Base-by-base conservation (phyloP, 345 rosid genomes). In the Toxicodendron radicans region DNA sequence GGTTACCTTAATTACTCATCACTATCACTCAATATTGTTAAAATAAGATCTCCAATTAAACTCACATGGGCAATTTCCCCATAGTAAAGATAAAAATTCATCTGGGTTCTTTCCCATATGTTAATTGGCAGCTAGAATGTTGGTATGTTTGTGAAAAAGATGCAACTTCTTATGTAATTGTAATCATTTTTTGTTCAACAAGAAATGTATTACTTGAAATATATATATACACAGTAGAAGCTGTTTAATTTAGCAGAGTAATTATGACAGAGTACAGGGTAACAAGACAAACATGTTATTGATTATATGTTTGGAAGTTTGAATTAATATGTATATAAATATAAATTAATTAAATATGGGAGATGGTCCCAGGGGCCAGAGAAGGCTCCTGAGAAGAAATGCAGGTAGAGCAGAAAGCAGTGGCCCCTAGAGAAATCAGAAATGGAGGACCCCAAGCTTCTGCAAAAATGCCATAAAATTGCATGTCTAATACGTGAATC, bases 401-500 rank as follows among this genome's bases (percentile, higher is more conserved):
- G 33, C 49, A 72, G 66, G 14, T 60, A 32, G 49, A 58, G 16
- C 27, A 11, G 33, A 46, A 20, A 52, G 65, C 74, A 30, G n/a
- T 67, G 71, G 66, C 57, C 54, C 32, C 13, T 27, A 53, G 61
- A 51, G 20, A 51, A 51, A 72, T 63, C 67, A 63, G 49, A 72
- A 61, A 21, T 33, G 23, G 61, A 30, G 57, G 64, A 77, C 83
- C 79, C 71, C 73, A 70, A 35, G 54, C 18, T 72, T 49, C 60
- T 57, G 82, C 71, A 72, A 73, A 35, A 62, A 68, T 52, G 76
- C 64, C 71, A 66, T 58, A 51, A 8, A 53, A 62, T 74, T 70
- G 78, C 92, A 86, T 81, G 77, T 54, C 85, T 69, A 82, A 72
- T 76, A 61, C 90, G 89, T 86, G 92, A 86, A 54, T 54, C 87